Base-by-base conservation (phyloP, 2,329 filamentous ascomycete genomes). In the Pseudocercospora eumusae region DNA sequence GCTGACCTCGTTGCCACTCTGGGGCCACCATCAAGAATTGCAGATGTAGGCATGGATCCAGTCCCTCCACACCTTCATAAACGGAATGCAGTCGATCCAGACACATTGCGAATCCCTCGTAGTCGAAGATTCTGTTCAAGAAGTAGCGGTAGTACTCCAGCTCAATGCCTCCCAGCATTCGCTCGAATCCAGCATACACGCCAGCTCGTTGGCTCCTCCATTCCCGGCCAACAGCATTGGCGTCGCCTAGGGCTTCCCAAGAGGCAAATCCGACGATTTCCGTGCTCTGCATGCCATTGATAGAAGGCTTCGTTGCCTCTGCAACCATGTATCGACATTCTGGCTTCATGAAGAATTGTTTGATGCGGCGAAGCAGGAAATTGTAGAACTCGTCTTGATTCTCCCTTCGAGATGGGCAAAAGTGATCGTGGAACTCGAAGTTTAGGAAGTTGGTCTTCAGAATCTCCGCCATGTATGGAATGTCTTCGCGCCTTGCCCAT, bases 381-480 rank as follows among this genome's bases (percentile, higher is more conserved):
- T 52, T 27, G 54, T 64, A 60, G 55, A 63, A 68, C n/a, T 68
- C 66, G 6, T 59, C 61, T 1, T 33, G 61, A 11, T 57, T 44
- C 36, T 60, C 44, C 52, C 49, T 55, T 10, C 66, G 54, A 3
- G 40, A 28, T 2, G 63, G 65, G 11, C 45, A 40, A 42, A 65
- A 63, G 53, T 68, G 66, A 40, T 68, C 66, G 47, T 65, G 59
- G 11, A 67, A 64, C 18, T 65, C 63, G 53, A 65, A 65, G 25
- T 56, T 27, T 8, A 61, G 49, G 7, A 63, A 47, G 10, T 60
- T 64, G 23, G 55, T 61, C 47, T 27, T 57, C 23, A 61, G 60
- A 54, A 52, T 59, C 31, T 47, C 40, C 44, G 44, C 44, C 49
- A 67, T 67, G 25, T 54, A 57, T 4, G 64, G 59, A 6, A 68